These are phyloP conservation scores for Pachyrhizus erosus DNA, from an alignment of 306 rosid species.

Conservation along the genomic window DNA sequence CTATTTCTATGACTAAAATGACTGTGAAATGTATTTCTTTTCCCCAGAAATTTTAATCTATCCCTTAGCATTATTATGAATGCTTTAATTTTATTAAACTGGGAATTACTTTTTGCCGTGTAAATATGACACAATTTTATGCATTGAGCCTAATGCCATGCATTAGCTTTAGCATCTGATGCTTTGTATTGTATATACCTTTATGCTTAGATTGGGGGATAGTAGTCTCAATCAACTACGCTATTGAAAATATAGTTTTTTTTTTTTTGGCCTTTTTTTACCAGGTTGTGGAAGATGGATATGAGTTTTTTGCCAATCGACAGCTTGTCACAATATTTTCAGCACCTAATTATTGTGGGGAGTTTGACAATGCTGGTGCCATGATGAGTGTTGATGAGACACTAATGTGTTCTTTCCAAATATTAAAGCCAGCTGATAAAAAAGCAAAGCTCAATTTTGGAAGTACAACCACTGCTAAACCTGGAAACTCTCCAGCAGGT, in stretches of 20 bases:
- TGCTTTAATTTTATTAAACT: constrained; percentile 2
- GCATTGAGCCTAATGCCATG: constrained; percentile 21
- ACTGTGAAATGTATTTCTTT: constrained; percentile 22
- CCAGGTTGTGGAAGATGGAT: constrained; percentile 98
- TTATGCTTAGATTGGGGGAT: constrained; percentile 33
- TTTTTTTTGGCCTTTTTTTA: constrained; percentile 27
- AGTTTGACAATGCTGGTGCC: constrained; percentile 95
- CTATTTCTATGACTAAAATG: constrained; percentile 8
- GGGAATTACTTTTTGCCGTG: constrained; percentile 1
- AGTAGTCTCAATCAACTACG: constrained; percentile 1
- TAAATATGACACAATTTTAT: neutral
- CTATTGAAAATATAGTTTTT: constrained; percentile 34
- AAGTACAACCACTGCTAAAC: constrained; percentile 69
- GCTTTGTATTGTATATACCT: neutral
- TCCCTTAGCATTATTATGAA: neutral
- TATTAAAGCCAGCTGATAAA: constrained; percentile 85
- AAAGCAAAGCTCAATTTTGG: constrained; percentile 61
- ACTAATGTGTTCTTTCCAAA: constrained; percentile 97
- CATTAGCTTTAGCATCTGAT: constrained; percentile 30
- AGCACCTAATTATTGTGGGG: constrained; percentile 97
- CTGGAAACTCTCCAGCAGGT: constrained; percentile 73
- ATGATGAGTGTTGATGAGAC: constrained; percentile 99
- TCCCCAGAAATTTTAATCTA: constrained; percentile 28
- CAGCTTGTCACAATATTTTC: constrained; percentile 95
- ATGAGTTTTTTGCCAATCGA: constrained; percentile 84